Base-by-base conservation (phyloP, 2,329 filamentous ascomycete species). In the Arthrobotrys megalospora region DNA sequence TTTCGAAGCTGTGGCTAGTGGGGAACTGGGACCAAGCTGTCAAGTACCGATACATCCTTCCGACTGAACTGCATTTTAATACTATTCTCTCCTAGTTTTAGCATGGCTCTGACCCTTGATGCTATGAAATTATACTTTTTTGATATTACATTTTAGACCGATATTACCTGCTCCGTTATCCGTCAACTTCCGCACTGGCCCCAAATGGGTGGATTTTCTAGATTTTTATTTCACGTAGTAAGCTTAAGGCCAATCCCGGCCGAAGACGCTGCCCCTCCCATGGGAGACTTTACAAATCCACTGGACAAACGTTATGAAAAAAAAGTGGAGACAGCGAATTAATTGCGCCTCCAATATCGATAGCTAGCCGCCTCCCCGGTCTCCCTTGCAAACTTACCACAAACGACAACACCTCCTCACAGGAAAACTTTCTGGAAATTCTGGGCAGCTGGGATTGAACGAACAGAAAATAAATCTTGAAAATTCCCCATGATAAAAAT, bases 391-490 rank as follows among this genome's bases (percentile, higher is more conserved):
- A 75, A 75, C 70, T 68, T 75, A 75, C 70, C 70, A 75, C 70
- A 75, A 75, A 67, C 70, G 70, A 75, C 70, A 75, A 75, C 70
- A 75, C 70, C 70, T 75, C 55, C 64, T 75, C 52, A 32, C 38
- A 43, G 16, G 38, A 43, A 43, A 28, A 14, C 36, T 10, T 38
- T 41, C 8, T 24, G 52, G 32, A 19, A 28, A 28, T 24, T 41
- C 8, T 24, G 52, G 32, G n/a, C n/a, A 28, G 11, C 55, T 60
- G 5, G 14, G n/a, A 28, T 41, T 60, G 55, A 58, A 21, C 43
- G 6, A 65, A 50, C 12, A 12, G 36, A 50, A 62, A 47, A 8
- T n/a, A 12, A 12, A 32, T 38, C 16, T 14, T 65, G 48, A 34
- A 66, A 38, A 24, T 14, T 36, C 43, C 28, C 11, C 48, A 60